Base-by-base conservation (phyloP, 2,329 filamentous ascomycete genomes). In the Aspergillus sp. region DNA sequence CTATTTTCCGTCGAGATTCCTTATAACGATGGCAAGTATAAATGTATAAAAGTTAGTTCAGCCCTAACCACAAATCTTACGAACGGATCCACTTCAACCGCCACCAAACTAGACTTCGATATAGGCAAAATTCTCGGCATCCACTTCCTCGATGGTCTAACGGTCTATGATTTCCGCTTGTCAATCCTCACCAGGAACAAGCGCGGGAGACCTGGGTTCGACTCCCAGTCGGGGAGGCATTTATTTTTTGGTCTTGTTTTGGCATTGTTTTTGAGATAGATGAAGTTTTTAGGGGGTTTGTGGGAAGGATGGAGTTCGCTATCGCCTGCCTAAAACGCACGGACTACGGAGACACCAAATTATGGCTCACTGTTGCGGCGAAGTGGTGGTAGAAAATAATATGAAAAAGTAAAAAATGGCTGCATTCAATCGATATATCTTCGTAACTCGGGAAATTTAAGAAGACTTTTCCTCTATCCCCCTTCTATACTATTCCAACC, bases 141-240 rank as follows among this genome's bases (percentile, higher is more conserved):
- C 49, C 27, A 20, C 45, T 12, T 62, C 60, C 60, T 59, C 53
- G 60, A 62, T 64, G 61, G 61, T 64, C 61, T 62, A 62, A 61
- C 58, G 61, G 61, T 62, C 13, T 56, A 62, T 62, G 61, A 62
- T 62, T 62, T 62, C 61, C 61, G 61, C 61, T 64, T 64, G 61
- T 64, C 61, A 64, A 46, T 39, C 47, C 15, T 19, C 5, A 12
- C 39, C 24, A 17, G 27, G 45, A 39, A 54, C 56, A 33, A 58
- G 56, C 56, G 56, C 56, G 56, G 56, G 56, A 58, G 56, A 58
- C 56, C 56, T 51, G 56, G 56, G 56, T 58, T 58, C 56, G 56
- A 58, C 56, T 58, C 56, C 56, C 56, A 51, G 56, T 58, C 56
- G 46, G 46, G 56, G 56, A 58, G 34, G 12, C 34, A 7, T 33